phyloP scores from a whole-genome alignment of 116 monocot species.

The Papilionanthe hybrid region DNA sequence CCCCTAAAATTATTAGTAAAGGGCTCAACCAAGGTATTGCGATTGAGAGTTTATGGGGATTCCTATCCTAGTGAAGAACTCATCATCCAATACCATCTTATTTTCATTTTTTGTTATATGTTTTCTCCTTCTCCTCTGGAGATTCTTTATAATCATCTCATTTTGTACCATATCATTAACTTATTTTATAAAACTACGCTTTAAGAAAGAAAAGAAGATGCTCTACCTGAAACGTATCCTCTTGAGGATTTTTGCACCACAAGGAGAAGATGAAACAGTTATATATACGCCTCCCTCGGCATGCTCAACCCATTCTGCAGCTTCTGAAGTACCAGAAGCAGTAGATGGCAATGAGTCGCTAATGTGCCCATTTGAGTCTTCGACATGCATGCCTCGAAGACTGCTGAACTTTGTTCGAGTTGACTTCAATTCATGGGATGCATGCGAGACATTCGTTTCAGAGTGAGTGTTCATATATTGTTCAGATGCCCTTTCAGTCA shows the following conservation, averaged over 20 bases:
- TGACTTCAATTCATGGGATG: conserved; percentile 10
- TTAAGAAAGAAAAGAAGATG: neutral
- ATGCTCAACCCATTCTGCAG: conserved; percentile 68
- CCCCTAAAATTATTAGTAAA: too few species aligned
- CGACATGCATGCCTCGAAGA: conserved; percentile 10
- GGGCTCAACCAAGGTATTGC: too few species aligned
- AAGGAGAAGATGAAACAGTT: conserved; percentile 47
- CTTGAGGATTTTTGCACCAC: conserved; percentile 65
- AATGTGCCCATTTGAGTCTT: conserved; percentile 19
- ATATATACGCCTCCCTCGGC: conserved; percentile 82
- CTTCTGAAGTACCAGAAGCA: conserved; percentile 21
- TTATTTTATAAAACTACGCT: neutral
- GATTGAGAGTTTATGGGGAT: too few species aligned
- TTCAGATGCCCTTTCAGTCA: conserved; percentile 45
- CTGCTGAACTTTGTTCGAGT: conserved; percentile 9
- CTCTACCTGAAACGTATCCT: conserved; percentile 79
- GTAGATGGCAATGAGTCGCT: conserved; percentile 19
- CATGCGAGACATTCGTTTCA: neutral
- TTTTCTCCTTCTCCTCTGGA: too few species aligned
- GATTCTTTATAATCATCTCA: too few species aligned
- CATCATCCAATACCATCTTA: too few species aligned
- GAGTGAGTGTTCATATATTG: conserved; percentile 5
- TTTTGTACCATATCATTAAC: too few species aligned
- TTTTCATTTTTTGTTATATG: too few species aligned
- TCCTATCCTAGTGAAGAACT: too few species aligned